A percentile compares a stretch with the other conserved stretches of the same genome.
phyloP scores from a whole-genome alignment of 257 asterid genomes.

The Gardenia jasminoides region DNA sequence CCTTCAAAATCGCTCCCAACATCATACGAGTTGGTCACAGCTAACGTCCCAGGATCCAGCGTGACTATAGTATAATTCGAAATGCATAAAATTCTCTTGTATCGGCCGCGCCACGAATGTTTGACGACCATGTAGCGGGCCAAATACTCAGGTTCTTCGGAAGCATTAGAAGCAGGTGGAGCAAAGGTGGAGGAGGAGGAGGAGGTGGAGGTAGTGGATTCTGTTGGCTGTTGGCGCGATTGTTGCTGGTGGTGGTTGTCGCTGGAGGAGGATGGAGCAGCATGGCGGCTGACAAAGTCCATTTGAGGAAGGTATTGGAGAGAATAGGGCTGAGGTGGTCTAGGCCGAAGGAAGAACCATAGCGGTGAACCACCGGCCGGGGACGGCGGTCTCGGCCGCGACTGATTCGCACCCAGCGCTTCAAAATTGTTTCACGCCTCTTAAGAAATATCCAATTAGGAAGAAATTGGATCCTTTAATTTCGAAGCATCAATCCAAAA shows the following conservation, averaged over 20 bases:
- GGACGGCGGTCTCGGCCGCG: conserved; percentile 88
- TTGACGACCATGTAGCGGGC: conserved; percentile 81
- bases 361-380: conserved; percentile 76
- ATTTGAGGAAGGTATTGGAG: conserved; percentile 83
- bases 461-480: background rate
- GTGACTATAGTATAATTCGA: conserved; percentile 63
- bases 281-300: conserved; percentile 79
- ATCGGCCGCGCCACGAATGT: conserved; percentile 99
- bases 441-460: background rate
- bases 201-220: conserved; percentile 43
- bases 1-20: conserved; percentile 82
- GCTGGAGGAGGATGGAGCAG: conserved; percentile 40
- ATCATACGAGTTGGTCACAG: conserved; percentile 86
- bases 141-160: conserved; percentile 86
- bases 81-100: conserved; percentile 84
- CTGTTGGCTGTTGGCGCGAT: conserved; percentile 31
- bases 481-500: background rate
- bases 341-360: conserved; percentile 86
- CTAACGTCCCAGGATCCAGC: conserved; percentile 71
- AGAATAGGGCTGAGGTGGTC: conserved; percentile 63
- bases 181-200: conserved; percentile 43
- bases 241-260: conserved; percentile 34
- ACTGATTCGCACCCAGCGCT: conserved; percentile 99
- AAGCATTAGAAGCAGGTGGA: conserved; percentile 28
- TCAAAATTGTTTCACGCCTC: conserved; percentile 24